phyloP scores from a whole-genome alignment of 495 filamentous ascomycete genomes.

The Talaromyces stipitatus region DNA sequence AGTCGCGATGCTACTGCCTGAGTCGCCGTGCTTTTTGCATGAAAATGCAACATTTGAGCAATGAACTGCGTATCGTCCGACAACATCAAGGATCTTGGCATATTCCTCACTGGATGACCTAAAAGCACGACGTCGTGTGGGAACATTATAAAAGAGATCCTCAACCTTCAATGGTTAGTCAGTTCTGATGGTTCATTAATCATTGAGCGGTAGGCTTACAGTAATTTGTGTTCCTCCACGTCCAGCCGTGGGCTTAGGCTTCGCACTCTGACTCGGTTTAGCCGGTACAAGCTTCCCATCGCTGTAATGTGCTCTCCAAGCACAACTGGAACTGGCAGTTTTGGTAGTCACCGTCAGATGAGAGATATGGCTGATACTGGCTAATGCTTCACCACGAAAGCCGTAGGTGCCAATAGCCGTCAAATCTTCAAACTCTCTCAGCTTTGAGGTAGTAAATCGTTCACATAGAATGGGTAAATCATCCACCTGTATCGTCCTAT shows the following conservation, averaged over 20 bases:
- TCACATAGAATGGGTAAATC: constrained; percentile 93
- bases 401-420: constrained; percentile 90
- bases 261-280: constrained; percentile 85
- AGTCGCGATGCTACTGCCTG: constrained; percentile 71
- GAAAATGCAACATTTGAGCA: constrained; percentile 86
- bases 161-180: constrained; percentile 52
- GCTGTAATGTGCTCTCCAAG: constrained; percentile 81
- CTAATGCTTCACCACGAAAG: constrained; percentile 93
- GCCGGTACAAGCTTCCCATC: constrained; percentile 76
- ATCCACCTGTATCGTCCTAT: constrained; percentile 53
- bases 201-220: constrained; percentile 32
- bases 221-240: constrained; percentile 95
- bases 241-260: constrained; percentile 84
- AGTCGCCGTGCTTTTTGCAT: constrained; percentile 92
- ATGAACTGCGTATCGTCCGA: constrained; percentile 93
- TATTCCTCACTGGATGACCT: constrained; percentile 92
- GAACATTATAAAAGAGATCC: constrained; percentile 95
- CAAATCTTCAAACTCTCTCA: constrained; percentile 93
- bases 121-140: constrained; percentile 81
- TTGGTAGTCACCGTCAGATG: constrained; percentile 93
- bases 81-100: constrained; percentile 93
- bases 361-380: constrained; percentile 97
- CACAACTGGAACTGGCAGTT: constrained; percentile 81
- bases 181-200: background rate
- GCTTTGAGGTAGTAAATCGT: constrained; percentile 92